These are phyloP conservation scores for Klebsormidium nitens DNA, from an alignment of 139 green algal genomes.

Conservation along the genomic window DNA sequence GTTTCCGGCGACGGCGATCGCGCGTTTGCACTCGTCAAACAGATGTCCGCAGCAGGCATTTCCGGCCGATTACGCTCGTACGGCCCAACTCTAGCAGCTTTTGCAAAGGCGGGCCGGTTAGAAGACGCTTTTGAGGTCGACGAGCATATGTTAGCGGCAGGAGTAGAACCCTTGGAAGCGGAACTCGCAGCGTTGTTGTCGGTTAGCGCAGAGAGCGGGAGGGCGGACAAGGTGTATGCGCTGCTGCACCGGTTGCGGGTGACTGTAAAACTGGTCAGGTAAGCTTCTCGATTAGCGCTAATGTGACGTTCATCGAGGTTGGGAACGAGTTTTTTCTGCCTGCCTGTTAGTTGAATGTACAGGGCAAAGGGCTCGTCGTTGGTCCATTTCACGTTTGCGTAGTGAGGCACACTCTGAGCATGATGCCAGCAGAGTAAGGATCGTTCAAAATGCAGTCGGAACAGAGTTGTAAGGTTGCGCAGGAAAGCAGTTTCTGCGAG, in stretches of 20 bases:
- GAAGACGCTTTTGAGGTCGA: conserved; percentile 20
- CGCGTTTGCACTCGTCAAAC: conserved; percentile 26
- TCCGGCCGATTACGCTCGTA: conserved; percentile 36
- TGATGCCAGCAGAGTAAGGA: no score
- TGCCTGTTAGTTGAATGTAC: no score
- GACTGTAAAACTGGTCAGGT: no score
- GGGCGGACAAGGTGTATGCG: conserved; percentile 33
- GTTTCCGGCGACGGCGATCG: conserved; percentile 19
- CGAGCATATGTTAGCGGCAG: conserved; percentile 21
- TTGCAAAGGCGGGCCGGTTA: conserved; percentile 21
- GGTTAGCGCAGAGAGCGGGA: conserved; percentile 1
- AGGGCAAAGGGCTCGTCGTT: no score
- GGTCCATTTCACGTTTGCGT: no score
- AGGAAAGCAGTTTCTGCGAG: no score
- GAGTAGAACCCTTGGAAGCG: conserved; percentile 17
- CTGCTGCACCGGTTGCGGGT: conserved; percentile 23
- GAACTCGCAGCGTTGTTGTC: conserved; percentile 18
- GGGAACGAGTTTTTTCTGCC: no score
- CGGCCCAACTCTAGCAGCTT: conserved; percentile 27
- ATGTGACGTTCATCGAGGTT: no score
- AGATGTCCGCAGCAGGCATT: conserved; percentile 28
- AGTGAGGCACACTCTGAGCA: no score
- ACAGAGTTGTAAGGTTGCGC: no score
- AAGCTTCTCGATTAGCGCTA: no score
- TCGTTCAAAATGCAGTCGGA: no score